These are phyloP conservation scores for Ciborinia camelliae DNA, from an alignment of 2,329 filamentous ascomycete genomes.

Conservation along the genomic window DNA sequence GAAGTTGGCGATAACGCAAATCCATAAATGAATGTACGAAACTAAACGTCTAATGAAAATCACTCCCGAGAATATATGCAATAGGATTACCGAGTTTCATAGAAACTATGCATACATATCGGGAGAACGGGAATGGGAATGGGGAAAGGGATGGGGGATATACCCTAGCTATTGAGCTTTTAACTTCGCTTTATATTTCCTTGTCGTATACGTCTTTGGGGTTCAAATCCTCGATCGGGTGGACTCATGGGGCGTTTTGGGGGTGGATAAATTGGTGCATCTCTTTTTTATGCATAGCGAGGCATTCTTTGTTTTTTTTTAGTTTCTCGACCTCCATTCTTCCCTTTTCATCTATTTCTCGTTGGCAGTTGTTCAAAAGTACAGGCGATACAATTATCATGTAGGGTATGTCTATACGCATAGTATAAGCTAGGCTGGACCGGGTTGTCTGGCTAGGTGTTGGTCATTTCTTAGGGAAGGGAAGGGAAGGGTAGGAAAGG, in stretches of 20 bases:
- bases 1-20: conserved; percentile 10
- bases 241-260: conserved; percentile 3
- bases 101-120: background rate
- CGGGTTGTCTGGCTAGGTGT: background rate
- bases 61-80: conserved; percentile 3
- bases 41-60: conserved; percentile 16
- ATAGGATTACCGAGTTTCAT: background rate
- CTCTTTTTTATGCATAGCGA: conserved; percentile 20
- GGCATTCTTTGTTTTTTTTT: conserved; percentile 20
- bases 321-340: background rate
- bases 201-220: background rate
- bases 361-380: background rate
- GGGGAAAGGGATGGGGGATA: conserved; percentile 9
- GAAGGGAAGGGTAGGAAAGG: background rate
- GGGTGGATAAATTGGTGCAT: conserved; percentile 3
- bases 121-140: conserved; percentile 22
- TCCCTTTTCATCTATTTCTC: background rate
- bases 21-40: conserved; percentile 13
- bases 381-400: background rate
- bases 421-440: background rate
- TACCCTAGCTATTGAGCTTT: conserved; percentile 10
- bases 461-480: background rate
- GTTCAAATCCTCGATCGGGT: background rate
- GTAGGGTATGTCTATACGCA: background rate
- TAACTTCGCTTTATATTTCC: conserved; percentile 3